Base-by-base conservation (phyloP, 2,329 filamentous ascomycete species). In the Penicillium sclerotiorum region DNA sequence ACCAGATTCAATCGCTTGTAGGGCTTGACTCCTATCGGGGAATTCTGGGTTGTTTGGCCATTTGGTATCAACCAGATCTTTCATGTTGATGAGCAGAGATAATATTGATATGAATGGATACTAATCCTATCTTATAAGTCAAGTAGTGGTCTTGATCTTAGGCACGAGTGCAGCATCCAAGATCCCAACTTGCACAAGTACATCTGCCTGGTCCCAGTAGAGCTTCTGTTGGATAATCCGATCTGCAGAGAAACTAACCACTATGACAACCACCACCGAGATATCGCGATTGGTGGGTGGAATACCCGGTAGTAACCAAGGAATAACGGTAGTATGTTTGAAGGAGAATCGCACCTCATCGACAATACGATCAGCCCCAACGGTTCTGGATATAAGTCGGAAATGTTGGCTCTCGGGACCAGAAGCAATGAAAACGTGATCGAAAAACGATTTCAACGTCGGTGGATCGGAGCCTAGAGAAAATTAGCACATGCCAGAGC, bases 181-280 rank as follows among this genome's bases (percentile, higher is more conserved):
- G 53, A 85, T 56, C 0, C 82, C 82, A 4, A 82, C 71, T 62
- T 85, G 82, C 45, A 83, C 77, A 46, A 85, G 65, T 25, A 85
- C 82, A 50, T 73, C 79, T 7, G 82, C 82, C 61, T 85, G 82
- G 58, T 85, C 82, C 82, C 82, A 85, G 57, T 85, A 84, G 5
- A 84, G 62, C 47, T 80, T 75, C 59, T 84, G 81, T 41, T 76
- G 77, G 75, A 58, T 57, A 17, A 69, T 60, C 18, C 60, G 61
- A 5, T 65, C 60, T 2, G 60, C 67, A 30, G 56, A 55, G 39
- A 70, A 69, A 33, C 55, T 61, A 2, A 80, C 80, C 9, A 82
- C 76, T 38, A 73, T 75, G 2, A 84, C 75, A 3, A 84, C 63
- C 0, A 77, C 72, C 5, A 81, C 72, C 52, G 82, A 77, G 6